Conservation (phyloP, 2,329 filamentous ascomycete species). For the Trichoderma sp. region DNA sequence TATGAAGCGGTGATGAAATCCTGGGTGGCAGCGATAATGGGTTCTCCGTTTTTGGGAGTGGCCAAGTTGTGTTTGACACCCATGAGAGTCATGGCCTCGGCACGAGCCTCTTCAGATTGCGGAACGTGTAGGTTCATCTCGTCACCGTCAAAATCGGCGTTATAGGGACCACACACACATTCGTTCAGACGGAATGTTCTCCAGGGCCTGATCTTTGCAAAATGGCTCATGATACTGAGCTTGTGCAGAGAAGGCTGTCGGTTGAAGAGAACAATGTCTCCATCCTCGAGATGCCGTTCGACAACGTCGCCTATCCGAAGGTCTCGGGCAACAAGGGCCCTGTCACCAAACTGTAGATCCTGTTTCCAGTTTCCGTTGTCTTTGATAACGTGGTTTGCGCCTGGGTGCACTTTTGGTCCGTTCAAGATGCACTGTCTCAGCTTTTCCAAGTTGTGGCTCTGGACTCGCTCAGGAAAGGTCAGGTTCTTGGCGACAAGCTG, state of each 20-base stretch:
- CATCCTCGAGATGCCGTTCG: slow-evolving; percentile 91
- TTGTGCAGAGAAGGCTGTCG: slow-evolving; percentile 97
- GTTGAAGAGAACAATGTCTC: slow-evolving; percentile 96
- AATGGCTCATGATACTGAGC: slow-evolving; percentile 95
- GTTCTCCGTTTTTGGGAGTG: slow-evolving; percentile 96
- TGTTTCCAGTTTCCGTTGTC: slow-evolving; percentile 68
- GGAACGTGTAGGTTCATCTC: slow-evolving; percentile 99
- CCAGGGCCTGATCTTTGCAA: slow-evolving; percentile 90
- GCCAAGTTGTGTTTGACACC: slow-evolving; percentile 95
- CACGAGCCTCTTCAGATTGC: slow-evolving; percentile 93
- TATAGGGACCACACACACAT: slow-evolving; percentile 97
- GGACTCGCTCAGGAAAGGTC: slow-evolving; percentile 90
- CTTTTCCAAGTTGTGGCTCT: slow-evolving; percentile 82
- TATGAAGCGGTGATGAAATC: slow-evolving; percentile 98
- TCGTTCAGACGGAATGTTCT: slow-evolving; percentile 96
- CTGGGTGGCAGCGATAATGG: slow-evolving; percentile 97
- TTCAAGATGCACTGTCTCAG: slow-evolving; percentile 72
- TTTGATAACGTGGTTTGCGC: slow-evolving; percentile 78
- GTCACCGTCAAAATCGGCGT: slow-evolving; percentile 97
- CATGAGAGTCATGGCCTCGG: slow-evolving; percentile 95
- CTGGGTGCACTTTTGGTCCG: slow-evolving; percentile 79
- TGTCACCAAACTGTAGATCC: slow-evolving; percentile 73
- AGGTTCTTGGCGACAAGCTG: slow-evolving; percentile 91
- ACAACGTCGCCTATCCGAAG: slow-evolving; percentile 85
- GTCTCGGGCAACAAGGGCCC: slow-evolving; percentile 69